These are phyloP conservation scores for Dendrocalamus latiflorus DNA, from an alignment of 202 grass and related monocot genomes.

Conservation along the genomic window DNA sequence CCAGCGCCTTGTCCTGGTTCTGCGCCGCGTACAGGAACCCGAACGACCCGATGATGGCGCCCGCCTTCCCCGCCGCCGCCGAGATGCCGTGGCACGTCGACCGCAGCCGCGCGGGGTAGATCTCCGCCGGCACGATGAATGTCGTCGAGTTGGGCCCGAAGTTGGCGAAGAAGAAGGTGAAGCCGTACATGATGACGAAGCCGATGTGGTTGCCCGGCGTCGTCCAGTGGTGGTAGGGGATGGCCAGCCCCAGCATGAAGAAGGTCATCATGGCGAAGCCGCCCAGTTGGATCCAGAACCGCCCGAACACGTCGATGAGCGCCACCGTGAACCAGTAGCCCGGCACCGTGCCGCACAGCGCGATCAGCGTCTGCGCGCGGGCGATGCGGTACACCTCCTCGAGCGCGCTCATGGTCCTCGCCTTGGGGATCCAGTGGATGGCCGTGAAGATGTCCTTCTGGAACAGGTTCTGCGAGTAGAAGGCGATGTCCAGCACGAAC, in stretches of 20 bases:
- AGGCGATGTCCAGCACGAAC: slow-evolving; percentile 62
- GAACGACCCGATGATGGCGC: slow-evolving; percentile 56
- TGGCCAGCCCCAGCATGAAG: slow-evolving; percentile 49
- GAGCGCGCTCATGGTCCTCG: slow-evolving; percentile 37
- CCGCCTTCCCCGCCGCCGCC: slow-evolving; percentile 51
- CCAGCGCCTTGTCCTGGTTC: slow-evolving; percentile 26
- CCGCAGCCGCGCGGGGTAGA: slow-evolving; percentile 46
- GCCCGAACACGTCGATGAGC: slow-evolving; percentile 49
- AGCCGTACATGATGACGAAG: slow-evolving; percentile 47
- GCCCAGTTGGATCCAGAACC: slow-evolving; percentile 42
- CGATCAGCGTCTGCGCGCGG: slow-evolving; percentile 51
- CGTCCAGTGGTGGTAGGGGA: slow-evolving; percentile 61
- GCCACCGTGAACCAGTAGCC: slow-evolving; percentile 65
- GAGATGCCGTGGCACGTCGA: slow-evolving; percentile 63
- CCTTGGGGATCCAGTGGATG: slow-evolving; percentile 46
- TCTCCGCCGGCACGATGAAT: slow-evolving; percentile 58
- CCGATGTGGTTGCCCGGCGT: slow-evolving; percentile 45
- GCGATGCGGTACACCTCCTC: slow-evolving; percentile 50
- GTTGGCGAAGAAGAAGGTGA: slow-evolving; percentile 62
- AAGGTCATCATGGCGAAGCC: slow-evolving; percentile 49
- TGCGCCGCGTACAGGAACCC: slow-evolving; percentile 61
- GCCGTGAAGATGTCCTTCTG: slow-evolving; percentile 65
- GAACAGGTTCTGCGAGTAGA: slow-evolving; percentile 58
- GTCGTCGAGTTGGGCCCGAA: slow-evolving; percentile 55
- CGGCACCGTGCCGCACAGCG: slow-evolving; percentile 56